Evolutionary conservation across 2,329 filamentous ascomycete genomes (phyloP).

Genomic region (Ascochyta clinopodiicola): DNA sequence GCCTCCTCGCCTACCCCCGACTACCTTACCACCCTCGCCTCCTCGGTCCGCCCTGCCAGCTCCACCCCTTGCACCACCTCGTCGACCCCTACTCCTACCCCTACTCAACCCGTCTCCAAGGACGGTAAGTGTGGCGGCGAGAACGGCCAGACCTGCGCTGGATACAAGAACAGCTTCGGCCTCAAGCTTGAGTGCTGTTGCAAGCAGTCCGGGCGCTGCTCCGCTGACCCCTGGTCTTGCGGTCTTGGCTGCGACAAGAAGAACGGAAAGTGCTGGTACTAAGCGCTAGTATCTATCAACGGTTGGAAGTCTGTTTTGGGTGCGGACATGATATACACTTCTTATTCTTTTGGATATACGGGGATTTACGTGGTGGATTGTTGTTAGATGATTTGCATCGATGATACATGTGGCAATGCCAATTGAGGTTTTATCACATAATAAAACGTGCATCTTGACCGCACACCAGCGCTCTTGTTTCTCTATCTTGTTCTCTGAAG

Average conservation of each 20-base stretch:
- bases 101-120: constrained; percentile 25
- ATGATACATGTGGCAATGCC: constrained; percentile 8
- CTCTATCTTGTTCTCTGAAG: background rate
- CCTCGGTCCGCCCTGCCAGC: constrained; percentile 9
- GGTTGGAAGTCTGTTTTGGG: background rate
- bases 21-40: constrained; percentile 13
- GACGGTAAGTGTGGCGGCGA: constrained; percentile 36
- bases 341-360: constrained; percentile 1
- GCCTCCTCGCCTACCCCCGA: constrained; percentile 2
- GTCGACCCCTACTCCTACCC: constrained; percentile 18
- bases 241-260: constrained; percentile 36
- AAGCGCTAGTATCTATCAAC: background rate
- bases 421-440: constrained; percentile 1
- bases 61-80: constrained; percentile 22
- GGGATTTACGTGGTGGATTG: constrained; percentile 7
- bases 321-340: background rate
- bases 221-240: constrained; percentile 30
- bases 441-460: background rate
- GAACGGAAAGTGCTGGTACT: constrained; percentile 38
- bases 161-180: constrained; percentile 31
- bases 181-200: constrained; percentile 36
- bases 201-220: constrained; percentile 29
- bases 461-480: background rate
- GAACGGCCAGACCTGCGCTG: constrained; percentile 35
- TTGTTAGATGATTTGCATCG: constrained; percentile 1